Base-by-base conservation (phyloP, 1,284 basidiomycete species). In the Heliocybe sulcata region DNA sequence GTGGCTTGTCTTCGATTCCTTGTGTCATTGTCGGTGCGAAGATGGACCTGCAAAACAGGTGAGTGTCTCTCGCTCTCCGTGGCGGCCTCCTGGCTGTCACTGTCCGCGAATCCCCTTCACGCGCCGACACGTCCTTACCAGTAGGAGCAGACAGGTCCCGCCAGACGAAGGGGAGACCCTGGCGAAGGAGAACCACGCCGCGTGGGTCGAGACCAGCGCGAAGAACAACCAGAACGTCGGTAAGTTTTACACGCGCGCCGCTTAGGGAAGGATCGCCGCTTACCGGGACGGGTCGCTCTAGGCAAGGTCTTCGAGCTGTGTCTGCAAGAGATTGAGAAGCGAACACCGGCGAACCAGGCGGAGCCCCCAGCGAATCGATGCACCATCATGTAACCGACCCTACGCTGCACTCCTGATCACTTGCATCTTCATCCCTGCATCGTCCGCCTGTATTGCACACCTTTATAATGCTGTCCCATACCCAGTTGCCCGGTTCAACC, bases 21-120 rank as follows among this genome's bases (percentile, higher is more conserved):
- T 95, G 95, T 71, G 94, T 99, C 47, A 86, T 99, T 60, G 96
- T 98, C 23, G 96, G 95, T 14, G 91, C 97, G 64, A 99, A 99
- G 81, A 81, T 80, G 55, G 96, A 99, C 76, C 72, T 99, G 68
- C 79, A 73, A 65, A 78, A 67, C 69, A 89, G 78, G 87, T 92
- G 69, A 68, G 77, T 71, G 62, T 61, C 31, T 23, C 42, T 22
- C 51, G 53, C 11, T 53, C 26, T 56, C 35, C 51, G 23, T 60
- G 45, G 45, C 49, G 4, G 22, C 19, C 42, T 49, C 27, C 27
- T 4, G 9, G 27, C 20, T 22, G 22, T 8, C 47, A n/a, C 47
- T 11, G 23, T 22, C 14, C 22, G 47, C 47, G 47, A 49, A 22
- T n/a, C 31, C 29, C 51, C 48, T 35, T 48, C 42, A 51, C n/a